These are phyloP conservation scores for Tuber melanosporum DNA, from an alignment of 495 filamentous ascomycete genomes.

Conservation along the genomic window DNA sequence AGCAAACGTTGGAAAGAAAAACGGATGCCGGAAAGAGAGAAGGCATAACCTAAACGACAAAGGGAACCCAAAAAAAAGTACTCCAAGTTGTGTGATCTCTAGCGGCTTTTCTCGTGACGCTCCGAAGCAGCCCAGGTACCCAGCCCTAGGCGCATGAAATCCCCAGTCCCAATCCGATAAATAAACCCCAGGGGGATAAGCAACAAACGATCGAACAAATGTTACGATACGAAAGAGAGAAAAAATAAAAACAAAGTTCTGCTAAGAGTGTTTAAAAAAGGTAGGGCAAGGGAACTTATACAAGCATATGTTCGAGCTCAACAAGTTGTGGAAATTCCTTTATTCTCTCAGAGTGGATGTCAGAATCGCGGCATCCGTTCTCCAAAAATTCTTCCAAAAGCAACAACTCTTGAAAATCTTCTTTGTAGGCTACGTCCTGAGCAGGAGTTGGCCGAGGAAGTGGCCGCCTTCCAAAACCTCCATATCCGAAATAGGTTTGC, in stretches of 20 bases:
- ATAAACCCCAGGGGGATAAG: conserved; percentile 33
- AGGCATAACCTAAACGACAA: neutral
- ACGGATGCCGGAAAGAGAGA: conserved; percentile 12
- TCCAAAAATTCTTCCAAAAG: conserved; percentile 56
- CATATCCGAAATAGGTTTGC: conserved; percentile 68
- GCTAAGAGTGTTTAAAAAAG: conserved; percentile 21
- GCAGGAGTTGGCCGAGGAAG: conserved; percentile 61
- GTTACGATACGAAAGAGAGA: conserved; percentile 16
- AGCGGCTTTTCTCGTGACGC: conserved; percentile 12
- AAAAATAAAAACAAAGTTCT: conserved; percentile 30
- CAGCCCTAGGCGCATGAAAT: conserved; percentile 36
- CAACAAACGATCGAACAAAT: conserved; percentile 10
- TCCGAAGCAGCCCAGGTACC: conserved; percentile 17
- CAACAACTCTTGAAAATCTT: conserved; percentile 68
- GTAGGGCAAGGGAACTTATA: conserved; percentile 19
- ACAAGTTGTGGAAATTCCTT: conserved; percentile 39
- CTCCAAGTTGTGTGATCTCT: conserved; percentile 12
- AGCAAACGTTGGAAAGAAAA: conserved; percentile 18
- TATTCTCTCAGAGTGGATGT: conserved; percentile 35
- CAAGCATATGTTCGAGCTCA: conserved; percentile 36
- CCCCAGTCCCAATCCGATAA: conserved; percentile 23
- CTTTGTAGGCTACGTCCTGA: conserved; percentile 57
- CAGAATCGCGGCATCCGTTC: conserved; percentile 27
- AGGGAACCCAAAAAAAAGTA: neutral
- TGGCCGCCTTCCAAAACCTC: conserved; percentile 67